Percentiles rank a stretch among this genome's conserved stretches.
Conservation (phyloP, 148 eudicot genomes). For the Nepenthes mirabilis region DNA sequence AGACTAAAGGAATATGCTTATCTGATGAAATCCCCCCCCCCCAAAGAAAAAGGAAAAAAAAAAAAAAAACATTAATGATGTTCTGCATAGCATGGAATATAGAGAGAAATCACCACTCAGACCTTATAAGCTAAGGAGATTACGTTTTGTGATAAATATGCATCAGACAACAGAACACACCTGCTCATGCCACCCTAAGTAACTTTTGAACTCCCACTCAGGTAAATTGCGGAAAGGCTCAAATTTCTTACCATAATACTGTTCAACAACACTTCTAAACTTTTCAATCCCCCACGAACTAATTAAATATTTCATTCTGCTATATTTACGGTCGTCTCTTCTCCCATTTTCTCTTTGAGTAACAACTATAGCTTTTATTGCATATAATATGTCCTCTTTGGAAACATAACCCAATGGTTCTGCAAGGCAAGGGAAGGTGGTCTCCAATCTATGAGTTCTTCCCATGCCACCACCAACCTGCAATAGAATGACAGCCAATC, state of each 20-base stretch:
- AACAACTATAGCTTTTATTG: slow-evolving; percentile 90
- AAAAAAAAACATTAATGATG: no score
- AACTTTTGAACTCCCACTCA: slow-evolving; percentile 93
- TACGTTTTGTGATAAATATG: background rate
- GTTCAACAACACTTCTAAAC: slow-evolving; percentile 77
- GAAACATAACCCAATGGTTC: slow-evolving; percentile 97
- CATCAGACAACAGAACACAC: slow-evolving; percentile 18
- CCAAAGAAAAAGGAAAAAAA: no score
- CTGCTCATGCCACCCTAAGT: slow-evolving; percentile 98
- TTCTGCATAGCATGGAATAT: no score
- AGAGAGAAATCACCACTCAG: no score
- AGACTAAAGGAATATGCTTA: no score
- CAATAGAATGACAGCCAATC: slow-evolving; percentile 8
- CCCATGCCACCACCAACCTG: slow-evolving; percentile 99
- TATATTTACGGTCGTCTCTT: slow-evolving; percentile 93
- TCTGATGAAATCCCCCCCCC: background rate
- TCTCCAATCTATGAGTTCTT: slow-evolving; percentile 81
- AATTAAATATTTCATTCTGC: slow-evolving; percentile 89
- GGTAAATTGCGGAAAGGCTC: slow-evolving; percentile 84
- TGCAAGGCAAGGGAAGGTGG: slow-evolving; percentile 85
- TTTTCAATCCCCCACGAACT: slow-evolving; percentile 99
- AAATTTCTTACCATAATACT: slow-evolving; percentile 82
- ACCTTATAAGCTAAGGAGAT: no score
- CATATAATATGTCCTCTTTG: slow-evolving; percentile 88
- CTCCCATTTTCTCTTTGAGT: slow-evolving; percentile 96